phyloP scores from a whole-genome alignment of 768 basidiomycete genomes.

The Mrakia blollopis region DNA sequence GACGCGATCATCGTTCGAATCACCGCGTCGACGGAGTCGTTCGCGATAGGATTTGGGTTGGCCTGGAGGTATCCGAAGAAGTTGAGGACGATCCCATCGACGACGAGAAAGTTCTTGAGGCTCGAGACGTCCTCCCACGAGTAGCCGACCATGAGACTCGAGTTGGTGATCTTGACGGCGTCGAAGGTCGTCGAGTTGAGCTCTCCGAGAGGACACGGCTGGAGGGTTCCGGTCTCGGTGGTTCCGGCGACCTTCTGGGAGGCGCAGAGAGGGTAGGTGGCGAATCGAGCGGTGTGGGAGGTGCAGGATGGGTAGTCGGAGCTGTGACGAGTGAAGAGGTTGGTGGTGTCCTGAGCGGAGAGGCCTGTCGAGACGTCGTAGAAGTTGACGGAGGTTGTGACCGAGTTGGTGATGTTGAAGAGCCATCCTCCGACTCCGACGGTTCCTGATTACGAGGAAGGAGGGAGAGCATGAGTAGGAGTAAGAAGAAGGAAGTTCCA shows the following conservation, averaged over 20 bases:
- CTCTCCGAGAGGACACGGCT: conserved; percentile 62
- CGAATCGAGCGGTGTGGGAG: conserved; percentile 56
- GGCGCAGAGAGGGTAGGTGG: conserved; percentile 67
- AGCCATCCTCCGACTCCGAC: conserved; percentile 72
- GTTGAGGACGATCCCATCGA: conserved; percentile 93
- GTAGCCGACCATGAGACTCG: conserved; percentile 71
- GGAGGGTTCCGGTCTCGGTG: conserved; percentile 42
- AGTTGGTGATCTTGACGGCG: conserved; percentile 61
- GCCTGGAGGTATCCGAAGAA: conserved; percentile 75
- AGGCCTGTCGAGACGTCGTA: conserved; percentile 52
- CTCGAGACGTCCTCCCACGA: conserved; percentile 79
- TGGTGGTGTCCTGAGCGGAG: conserved; percentile 86
- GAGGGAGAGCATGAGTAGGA: neutral
- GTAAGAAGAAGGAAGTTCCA: neutral
- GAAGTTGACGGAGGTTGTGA: conserved; percentile 58
- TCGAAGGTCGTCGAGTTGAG: conserved; percentile 58
- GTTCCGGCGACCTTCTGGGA: conserved; percentile 39
- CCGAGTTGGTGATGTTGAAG: conserved; percentile 63
- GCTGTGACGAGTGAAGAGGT: conserved; percentile 66
- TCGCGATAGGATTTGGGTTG: conserved; percentile 61
- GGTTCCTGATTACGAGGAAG: conserved; percentile 49
- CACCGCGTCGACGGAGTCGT: conserved; percentile 74
- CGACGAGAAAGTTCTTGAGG: conserved; percentile 71
- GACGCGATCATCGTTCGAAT: conserved; percentile 68
- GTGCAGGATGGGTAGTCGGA: conserved; percentile 63